These are phyloP conservation scores for Jacaranda mimosifolia DNA, from an alignment of 257 asterid species.

Conservation along the genomic window DNA sequence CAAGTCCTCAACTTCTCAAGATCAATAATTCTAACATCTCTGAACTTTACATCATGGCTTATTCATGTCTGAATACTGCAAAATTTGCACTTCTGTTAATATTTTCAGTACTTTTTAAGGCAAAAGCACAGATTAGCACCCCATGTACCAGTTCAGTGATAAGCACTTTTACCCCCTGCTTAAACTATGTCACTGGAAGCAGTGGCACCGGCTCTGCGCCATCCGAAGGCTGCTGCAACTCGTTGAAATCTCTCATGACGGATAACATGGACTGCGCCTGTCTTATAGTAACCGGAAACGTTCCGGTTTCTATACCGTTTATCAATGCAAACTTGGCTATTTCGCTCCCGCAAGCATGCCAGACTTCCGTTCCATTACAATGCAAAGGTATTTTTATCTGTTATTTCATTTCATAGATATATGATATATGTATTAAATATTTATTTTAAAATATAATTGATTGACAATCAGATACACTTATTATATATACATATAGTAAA, in stretches of 20 bases:
- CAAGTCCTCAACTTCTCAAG: slow-evolving; percentile 1
- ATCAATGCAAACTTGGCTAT: slow-evolving; percentile 49
- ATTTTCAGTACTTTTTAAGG: slow-evolving; percentile 16
- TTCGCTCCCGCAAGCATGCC: slow-evolving; percentile 67
- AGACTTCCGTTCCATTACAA: slow-evolving; percentile 61
- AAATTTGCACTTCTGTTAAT: slow-evolving; percentile 31
- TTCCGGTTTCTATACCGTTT: slow-evolving; percentile 73
- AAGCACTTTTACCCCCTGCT: slow-evolving; percentile 67
- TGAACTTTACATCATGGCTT: slow-evolving; percentile 29
- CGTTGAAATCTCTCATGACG: slow-evolving; percentile 55
- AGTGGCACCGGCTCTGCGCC: slow-evolving; percentile 60
- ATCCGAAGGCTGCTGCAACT: slow-evolving; percentile 60
- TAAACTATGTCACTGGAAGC: slow-evolving; percentile 76
- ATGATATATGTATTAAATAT: too few relatives aligned
- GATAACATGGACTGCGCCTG: slow-evolving; percentile 71
- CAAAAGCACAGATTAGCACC: slow-evolving; percentile 64
- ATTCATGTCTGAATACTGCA: slow-evolving; percentile 11
- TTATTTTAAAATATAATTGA: too few relatives aligned
- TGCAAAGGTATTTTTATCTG: slow-evolving; percentile 83
- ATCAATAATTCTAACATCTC: background rate
- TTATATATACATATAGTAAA: too few relatives aligned
- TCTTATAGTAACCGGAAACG: slow-evolving; percentile 75
- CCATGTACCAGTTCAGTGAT: slow-evolving; percentile 65
- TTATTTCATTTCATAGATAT: too few relatives aligned
- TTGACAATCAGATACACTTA: too few relatives aligned